phyloP scores from a whole-genome alignment of 352 stramenopile species.

The Pythium monospermum region DNA sequence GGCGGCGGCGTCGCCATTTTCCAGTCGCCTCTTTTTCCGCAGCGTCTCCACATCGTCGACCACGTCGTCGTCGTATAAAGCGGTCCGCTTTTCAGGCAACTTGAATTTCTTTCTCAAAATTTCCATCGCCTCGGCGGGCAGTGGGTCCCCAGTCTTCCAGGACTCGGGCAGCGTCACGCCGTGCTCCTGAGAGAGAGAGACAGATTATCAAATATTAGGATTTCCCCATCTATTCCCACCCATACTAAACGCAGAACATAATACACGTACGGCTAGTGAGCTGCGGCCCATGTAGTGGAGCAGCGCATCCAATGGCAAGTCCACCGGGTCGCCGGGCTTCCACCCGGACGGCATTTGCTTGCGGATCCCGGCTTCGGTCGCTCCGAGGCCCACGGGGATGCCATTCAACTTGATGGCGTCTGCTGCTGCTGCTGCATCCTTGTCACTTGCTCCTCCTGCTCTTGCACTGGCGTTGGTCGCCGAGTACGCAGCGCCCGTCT shows the following conservation, averaged over 20 bases:
- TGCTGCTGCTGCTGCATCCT: conserved; percentile 20
- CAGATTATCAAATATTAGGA: too few relatives aligned
- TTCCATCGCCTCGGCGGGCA: conserved; percentile 72
- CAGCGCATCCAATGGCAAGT: conserved; percentile 69
- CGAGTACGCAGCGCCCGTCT: conserved; percentile 39
- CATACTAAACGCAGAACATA: background rate
- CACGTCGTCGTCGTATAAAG: conserved; percentile 71
- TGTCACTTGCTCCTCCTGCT: too few relatives aligned
- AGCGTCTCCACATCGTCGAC: conserved; percentile 62
- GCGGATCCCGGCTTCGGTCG: conserved; percentile 63
- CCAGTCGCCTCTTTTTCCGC: conserved; percentile 65
- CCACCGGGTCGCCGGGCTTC: conserved; percentile 75
- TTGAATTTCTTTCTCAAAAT: conserved; percentile 79
- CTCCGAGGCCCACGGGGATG: conserved; percentile 62
- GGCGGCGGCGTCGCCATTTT: conserved; percentile 13
- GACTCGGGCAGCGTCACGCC: conserved; percentile 61
- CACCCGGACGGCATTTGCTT: conserved; percentile 75
- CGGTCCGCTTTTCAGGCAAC: conserved; percentile 55
- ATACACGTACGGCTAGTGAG: conserved; percentile 51
- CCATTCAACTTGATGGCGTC: conserved; percentile 38
- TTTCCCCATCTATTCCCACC: background rate
- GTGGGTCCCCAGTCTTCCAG: conserved; percentile 63
- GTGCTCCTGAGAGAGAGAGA: too few relatives aligned
- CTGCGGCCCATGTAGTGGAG: conserved; percentile 76
- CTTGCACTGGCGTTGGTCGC: conserved; percentile 17